These are phyloP conservation scores for Limonium bicolor DNA, from an alignment of 148 eudicot genomes.

Conservation along the genomic window DNA sequence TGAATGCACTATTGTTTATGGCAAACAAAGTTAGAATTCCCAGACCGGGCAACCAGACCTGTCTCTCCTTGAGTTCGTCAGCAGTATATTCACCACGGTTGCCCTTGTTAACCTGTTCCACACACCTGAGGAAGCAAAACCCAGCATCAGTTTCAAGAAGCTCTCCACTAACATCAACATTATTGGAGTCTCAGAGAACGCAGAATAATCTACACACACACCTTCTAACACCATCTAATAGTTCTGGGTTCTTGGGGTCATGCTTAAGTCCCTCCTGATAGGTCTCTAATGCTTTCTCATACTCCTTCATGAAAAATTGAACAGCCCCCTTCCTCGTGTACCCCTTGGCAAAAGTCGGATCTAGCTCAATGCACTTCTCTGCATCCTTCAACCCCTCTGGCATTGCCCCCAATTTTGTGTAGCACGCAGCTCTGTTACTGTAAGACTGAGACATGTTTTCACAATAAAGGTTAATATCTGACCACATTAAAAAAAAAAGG, in stretches of 20 bases:
- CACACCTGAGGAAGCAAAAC: constrained; percentile 37
- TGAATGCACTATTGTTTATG: neutral
- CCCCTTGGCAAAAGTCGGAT: constrained; percentile 80
- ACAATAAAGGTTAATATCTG: too few species aligned
- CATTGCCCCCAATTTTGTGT: constrained; percentile 85
- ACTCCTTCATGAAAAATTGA: constrained; percentile 94
- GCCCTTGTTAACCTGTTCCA: constrained; percentile 71
- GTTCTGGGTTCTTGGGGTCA: constrained; percentile 63
- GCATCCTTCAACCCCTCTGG: constrained; percentile 97
- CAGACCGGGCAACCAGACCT: constrained; percentile 23
- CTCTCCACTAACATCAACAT: neutral
- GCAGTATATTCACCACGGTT: constrained; percentile 87
- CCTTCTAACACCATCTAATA: constrained; percentile 85
- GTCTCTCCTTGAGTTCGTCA: constrained; percentile 95
- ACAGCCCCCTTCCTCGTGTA: constrained; percentile 87
- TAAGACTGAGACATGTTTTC: constrained; percentile 76
- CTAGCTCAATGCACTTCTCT: constrained; percentile 95
- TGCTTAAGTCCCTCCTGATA: constrained; percentile 84
- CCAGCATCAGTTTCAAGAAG: neutral
- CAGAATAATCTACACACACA: constrained; percentile 5
- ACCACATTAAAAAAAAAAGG: too few species aligned
- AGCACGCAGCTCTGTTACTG: constrained; percentile 91
- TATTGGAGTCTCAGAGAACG: too few species aligned
- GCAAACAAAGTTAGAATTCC: neutral
- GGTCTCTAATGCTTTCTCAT: constrained; percentile 86